Percentiles rank a stretch among this genome's conserved stretches.
Conservation (phyloP, 345 rosid genomes). For the Lepidium africanum region DNA sequence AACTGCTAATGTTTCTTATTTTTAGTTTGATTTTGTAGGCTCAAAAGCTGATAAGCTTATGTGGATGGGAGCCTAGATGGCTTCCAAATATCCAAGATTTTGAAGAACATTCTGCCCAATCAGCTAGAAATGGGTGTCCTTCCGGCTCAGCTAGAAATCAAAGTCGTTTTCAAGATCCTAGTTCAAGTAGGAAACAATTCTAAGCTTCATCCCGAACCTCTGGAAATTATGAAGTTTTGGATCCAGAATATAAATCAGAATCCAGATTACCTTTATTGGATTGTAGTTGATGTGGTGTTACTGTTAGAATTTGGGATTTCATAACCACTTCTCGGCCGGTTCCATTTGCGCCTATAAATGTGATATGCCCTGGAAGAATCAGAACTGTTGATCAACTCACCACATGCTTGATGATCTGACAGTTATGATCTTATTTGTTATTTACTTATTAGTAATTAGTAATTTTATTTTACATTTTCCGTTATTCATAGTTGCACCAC, state of each 20-base stretch:
- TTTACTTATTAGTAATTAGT: too few species aligned
- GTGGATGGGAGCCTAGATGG: conserved; percentile 99
- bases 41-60: conserved; percentile 92
- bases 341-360: conserved; percentile 52
- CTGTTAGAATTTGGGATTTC: conserved; percentile 86
- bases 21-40: conserved; percentile 39
- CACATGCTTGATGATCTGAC: too few species aligned
- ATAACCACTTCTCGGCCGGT: conserved; percentile 73
- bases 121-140: conserved; percentile 84
- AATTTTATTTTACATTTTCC: too few species aligned
- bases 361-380: too few species aligned
- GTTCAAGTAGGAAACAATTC: conserved; percentile 64
- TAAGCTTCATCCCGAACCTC: conserved; percentile 62
- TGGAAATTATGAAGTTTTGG: conserved; percentile 60
- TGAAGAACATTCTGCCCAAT: conserved; percentile 99
- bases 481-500: too few species aligned
- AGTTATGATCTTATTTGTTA: too few species aligned
- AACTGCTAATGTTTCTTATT: conserved; percentile 8
- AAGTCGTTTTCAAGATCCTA: conserved; percentile 57
- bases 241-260: conserved; percentile 63
- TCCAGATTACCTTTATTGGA: conserved; percentile 80
- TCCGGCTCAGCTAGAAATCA: conserved; percentile 55
- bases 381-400: too few species aligned
- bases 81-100: conserved; percentile 89
- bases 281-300: conserved; percentile 96